Conservation (phyloP, 1,139 yeast species). For the Magnusiomyces suaveolens region DNA sequence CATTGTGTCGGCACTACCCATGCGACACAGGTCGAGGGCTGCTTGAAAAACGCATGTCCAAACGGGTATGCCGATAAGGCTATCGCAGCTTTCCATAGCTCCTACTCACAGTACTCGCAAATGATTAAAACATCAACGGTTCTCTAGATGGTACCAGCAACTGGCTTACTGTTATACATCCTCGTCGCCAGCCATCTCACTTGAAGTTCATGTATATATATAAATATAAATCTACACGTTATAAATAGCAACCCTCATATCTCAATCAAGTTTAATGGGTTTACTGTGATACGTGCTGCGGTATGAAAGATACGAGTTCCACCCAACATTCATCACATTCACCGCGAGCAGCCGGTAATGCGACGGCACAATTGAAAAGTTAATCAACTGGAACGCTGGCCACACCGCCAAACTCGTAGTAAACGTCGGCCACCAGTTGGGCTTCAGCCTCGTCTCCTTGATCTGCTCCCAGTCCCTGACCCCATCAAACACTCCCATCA, state of each 20-base stretch:
- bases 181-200: too few relatives aligned
- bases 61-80: not conserved
- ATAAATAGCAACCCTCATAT: too few relatives aligned
- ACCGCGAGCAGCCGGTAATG: conserved; percentile 59
- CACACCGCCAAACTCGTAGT: conserved; percentile 72
- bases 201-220: too few relatives aligned
- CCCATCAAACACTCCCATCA: conserved; percentile 51
- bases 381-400: conserved; percentile 71
- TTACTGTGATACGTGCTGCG: conserved; percentile 30
- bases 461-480: conserved; percentile 11
- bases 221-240: too few relatives aligned
- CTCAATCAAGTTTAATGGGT: too few relatives aligned
- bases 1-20: not conserved
- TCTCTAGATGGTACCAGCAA: too few relatives aligned
- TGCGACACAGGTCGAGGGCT: not conserved
- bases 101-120: not conserved
- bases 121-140: not conserved
- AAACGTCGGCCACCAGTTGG: conserved; percentile 38
- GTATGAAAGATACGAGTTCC: conserved; percentile 74
- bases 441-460: conserved; percentile 15
- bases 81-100: not conserved
- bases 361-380: conserved; percentile 64
- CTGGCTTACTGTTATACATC: too few relatives aligned
- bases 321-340: conserved; percentile 62
- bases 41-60: not conserved